These are phyloP conservation scores for Quercus cerris DNA, from an alignment of 306 rosid genomes.

Conservation along the genomic window DNA sequence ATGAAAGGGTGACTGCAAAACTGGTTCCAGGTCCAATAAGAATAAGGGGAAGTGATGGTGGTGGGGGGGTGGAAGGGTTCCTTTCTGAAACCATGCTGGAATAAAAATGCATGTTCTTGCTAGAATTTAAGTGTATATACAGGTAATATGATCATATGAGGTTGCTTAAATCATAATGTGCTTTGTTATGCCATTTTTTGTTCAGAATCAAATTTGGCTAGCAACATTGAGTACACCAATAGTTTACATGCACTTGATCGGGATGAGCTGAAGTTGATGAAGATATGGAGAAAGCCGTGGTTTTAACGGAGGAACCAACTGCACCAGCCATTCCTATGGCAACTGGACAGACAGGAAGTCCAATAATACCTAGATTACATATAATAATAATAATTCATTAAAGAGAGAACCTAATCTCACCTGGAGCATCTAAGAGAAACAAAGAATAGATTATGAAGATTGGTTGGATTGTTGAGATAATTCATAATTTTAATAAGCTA, in stretches of 20 bases:
- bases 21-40: constrained; percentile 96
- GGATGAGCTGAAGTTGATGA: constrained; percentile 67
- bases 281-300: constrained; percentile 79
- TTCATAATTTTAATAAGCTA: background rate
- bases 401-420: constrained; percentile 3
- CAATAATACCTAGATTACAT: constrained; percentile 50
- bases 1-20: constrained; percentile 67
- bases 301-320: constrained; percentile 86
- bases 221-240: constrained; percentile 82
- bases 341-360: constrained; percentile 87
- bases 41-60: constrained; percentile 77
- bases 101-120: constrained; percentile 42
- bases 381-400: background rate
- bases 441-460: background rate
- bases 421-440: constrained; percentile 5
- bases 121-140: constrained; percentile 8
- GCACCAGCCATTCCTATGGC: constrained; percentile 93
- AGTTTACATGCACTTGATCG: constrained; percentile 82
- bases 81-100: constrained; percentile 76
- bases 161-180: background rate
- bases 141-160: background rate
- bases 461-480: background rate
- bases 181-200: constrained; percentile 34
- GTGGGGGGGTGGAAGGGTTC: constrained; percentile 48
- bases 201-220: constrained; percentile 60